Conservation (phyloP, 192 early-diverging fungal genomes). For the Coemansia sp. region DNA sequence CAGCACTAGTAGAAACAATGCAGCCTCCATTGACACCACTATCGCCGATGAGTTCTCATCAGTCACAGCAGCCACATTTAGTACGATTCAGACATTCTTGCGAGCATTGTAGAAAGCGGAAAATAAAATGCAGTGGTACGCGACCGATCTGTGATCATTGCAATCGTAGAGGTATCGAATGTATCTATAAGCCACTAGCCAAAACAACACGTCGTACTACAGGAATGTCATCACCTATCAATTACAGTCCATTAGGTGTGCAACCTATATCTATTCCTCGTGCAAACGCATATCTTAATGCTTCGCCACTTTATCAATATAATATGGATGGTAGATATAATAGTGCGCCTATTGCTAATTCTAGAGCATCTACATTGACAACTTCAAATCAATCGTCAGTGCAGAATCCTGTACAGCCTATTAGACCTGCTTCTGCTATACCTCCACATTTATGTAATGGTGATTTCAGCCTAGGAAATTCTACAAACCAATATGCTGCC, state of each 20-base stretch:
- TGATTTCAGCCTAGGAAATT: not conserved
- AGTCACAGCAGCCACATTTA: constrained; percentile 7
- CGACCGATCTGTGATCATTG: constrained; percentile 51
- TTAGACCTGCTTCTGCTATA: constrained; percentile 25
- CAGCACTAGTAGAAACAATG: not conserved
- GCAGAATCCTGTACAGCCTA: too few relatives aligned
- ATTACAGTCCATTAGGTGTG: not conserved
- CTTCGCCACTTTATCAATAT: too few relatives aligned
- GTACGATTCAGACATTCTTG: constrained; percentile 51
- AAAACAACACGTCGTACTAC: constrained; percentile 30
- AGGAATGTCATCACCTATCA: not conserved
- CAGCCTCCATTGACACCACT: constrained; percentile 10
- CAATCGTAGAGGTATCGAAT: constrained; percentile 30
- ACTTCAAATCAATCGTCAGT: too few relatives aligned
- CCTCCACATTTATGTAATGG: constrained; percentile 31
- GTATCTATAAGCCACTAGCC: constrained; percentile 47
- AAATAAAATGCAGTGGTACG: constrained; percentile 54
- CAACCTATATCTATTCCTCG: constrained; percentile 25
- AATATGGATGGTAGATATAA: too few relatives aligned
- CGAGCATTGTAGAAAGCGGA: constrained; percentile 50
- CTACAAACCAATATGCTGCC: too few relatives aligned
- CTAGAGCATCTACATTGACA: not conserved
- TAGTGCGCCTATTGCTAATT: too few relatives aligned
- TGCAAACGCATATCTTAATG: not conserved
- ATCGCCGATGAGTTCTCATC: constrained; percentile 8